A percentile compares a stretch with the other conserved stretches of the same genome.
phyloP scores from a whole-genome alignment of 2,329 filamentous ascomycete genomes.

The Monosporascus ibericus region DNA sequence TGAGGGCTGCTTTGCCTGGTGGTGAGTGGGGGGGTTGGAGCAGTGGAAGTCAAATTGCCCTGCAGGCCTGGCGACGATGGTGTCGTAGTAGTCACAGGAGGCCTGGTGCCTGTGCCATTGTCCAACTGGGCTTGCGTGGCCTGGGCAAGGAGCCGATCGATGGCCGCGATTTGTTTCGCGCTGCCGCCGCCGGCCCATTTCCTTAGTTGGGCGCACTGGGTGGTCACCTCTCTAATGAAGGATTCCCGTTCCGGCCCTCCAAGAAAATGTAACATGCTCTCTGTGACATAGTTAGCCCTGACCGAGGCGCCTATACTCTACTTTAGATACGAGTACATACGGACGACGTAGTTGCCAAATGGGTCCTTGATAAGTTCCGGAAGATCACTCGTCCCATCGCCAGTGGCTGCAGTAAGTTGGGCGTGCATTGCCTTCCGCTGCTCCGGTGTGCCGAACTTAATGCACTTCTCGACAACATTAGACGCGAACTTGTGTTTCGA shows the following conservation, averaged over 20 bases:
- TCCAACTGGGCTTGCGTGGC: slow-evolving; percentile 7
- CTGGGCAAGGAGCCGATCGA: slow-evolving; percentile 46
- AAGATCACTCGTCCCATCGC: slow-evolving; percentile 64
- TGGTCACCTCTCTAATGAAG: slow-evolving; percentile 52
- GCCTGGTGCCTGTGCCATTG: slow-evolving; percentile 3
- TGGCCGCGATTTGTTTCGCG: slow-evolving; percentile 50
- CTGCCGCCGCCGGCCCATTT: slow-evolving; percentile 56
- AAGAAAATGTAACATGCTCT: slow-evolving; percentile 68
- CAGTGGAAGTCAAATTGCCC: slow-evolving; percentile 44
- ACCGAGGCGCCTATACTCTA: no score
- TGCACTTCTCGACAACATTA: slow-evolving; percentile 93
- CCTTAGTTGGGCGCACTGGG: slow-evolving; percentile 55
- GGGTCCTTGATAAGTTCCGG: slow-evolving; percentile 79
- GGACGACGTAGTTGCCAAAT: slow-evolving; percentile 94
- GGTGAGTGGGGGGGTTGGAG: slow-evolving; percentile 60
- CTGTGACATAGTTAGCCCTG: slow-evolving; percentile 39
- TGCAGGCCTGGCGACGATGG: slow-evolving; percentile 33
- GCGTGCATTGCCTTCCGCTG: slow-evolving; percentile 66
- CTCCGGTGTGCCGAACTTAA: slow-evolving; percentile 62
- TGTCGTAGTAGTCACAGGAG: slow-evolving; percentile 16
- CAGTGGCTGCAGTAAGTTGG: slow-evolving; percentile 52
- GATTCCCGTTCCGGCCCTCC: slow-evolving; percentile 52
- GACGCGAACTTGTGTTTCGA: slow-evolving; percentile 97
- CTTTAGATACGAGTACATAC: slow-evolving; percentile 51
- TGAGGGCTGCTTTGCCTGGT: slow-evolving; percentile 65